Percentiles rank a stretch among this genome's conserved stretches.
Conservation (phyloP, 176 grass and related monocot genomes). For the Elymus sibiricus region DNA sequence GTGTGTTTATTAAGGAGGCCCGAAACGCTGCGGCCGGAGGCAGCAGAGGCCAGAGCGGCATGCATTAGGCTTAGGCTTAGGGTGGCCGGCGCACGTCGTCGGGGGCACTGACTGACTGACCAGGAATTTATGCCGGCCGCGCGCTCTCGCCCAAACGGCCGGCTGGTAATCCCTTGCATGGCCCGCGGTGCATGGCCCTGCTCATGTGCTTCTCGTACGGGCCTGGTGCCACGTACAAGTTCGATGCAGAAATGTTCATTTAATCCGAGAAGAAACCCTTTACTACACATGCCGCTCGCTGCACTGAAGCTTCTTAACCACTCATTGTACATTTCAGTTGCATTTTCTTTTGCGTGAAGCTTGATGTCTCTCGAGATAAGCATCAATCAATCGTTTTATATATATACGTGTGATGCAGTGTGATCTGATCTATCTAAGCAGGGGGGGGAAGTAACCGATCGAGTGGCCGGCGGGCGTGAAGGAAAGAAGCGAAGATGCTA, state of each 20-base stretch:
- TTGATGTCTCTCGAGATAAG: not conserved
- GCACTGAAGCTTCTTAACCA: not conserved
- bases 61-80: not conserved
- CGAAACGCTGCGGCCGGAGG: not conserved
- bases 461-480: not conserved
- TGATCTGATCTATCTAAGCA: not conserved
- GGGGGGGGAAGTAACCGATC: not conserved
- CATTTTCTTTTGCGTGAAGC: not conserved
- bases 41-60: not conserved
- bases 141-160: not conserved
- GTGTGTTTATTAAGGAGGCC: conserved; percentile 6
- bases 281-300: not conserved
- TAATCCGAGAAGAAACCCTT: not conserved
- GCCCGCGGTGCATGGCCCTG: not conserved
- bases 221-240: not conserved
- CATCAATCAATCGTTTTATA: not conserved
- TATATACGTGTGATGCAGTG: not conserved
- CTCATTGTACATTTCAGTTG: not conserved
- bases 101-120: not conserved
- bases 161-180: not conserved
- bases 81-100: not conserved
- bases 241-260: not conserved
- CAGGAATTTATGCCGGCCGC: conserved; percentile 13
- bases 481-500: conserved; percentile 44
- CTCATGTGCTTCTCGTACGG: not conserved